Base-by-base conservation (phyloP, 164 flowering plant species). In the Vitis rotundifolia region DNA sequence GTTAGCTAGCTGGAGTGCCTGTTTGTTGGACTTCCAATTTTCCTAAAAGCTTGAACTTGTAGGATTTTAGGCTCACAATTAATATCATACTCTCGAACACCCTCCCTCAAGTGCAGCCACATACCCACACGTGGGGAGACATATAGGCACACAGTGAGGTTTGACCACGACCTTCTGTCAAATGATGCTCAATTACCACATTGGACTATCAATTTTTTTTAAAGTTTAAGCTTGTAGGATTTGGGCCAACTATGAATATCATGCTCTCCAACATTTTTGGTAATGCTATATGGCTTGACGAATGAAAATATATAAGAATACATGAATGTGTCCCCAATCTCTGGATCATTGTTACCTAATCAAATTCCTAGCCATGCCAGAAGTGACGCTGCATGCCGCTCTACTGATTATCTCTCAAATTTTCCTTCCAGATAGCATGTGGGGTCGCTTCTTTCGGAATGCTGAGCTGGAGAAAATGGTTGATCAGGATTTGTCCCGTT, bases 391-490 rank as follows among this genome's bases (percentile, higher is more conserved):
- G 8, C 28, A 49, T 61, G 22, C 28, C 44, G 19, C 61, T 3
- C 8, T 22, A 22, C 61, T 76, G 54, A 61, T 19, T 44, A 28
- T 63, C 18, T 52, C 18, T 13, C 22, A 50, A 6, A 54, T 49
- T 31, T 18, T 55, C 60, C 14, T n/a, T 86, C 79, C 86, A 95
- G 99, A 95, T 84, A 95, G 99, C 82, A 88, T 75, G 70, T 95
- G 99, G 98, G 88, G 98, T 26, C 98, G 89, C 31, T 93, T 91
- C 82, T 95, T 95, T 69, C 81, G 85, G 28, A 93, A 80, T 89
- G 97, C 96, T 58, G 99, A 95, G 81, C 80, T 95, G 81, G 98
- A 93, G 80, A 89, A 87, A 77, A 87, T 88, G 87, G 85, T 95
- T 16, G 98, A 93, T 70, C 96, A 89, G 77, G 99, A 95, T 86